phyloP scores from a whole-genome alignment of 2,329 filamentous ascomycete species.

The Penicillium sp. region DNA sequence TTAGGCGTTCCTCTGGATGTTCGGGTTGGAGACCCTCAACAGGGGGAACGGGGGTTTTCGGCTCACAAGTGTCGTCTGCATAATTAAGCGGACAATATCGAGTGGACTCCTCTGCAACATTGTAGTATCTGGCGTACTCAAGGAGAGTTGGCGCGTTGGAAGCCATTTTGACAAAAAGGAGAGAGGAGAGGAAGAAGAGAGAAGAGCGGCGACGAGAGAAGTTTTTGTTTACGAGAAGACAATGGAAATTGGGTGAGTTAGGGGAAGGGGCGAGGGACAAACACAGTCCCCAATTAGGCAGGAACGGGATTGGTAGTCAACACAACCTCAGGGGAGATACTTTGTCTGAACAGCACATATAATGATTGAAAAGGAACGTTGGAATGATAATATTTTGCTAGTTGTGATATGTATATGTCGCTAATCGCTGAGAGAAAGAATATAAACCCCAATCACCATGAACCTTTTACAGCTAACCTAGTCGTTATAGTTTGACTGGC shows the following conservation, averaged over 20 bases:
- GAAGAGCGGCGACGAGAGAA: background rate
- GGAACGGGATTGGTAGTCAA: background rate
- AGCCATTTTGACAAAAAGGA: background rate
- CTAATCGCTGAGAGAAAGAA: constrained; percentile 6
- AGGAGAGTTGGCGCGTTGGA: background rate
- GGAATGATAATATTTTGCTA: background rate
- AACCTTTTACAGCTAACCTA: constrained; percentile 17
- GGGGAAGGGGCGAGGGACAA: background rate
- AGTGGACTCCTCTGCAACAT: background rate
- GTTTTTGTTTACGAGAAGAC: background rate
- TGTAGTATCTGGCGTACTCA: background rate
- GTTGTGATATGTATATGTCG: background rate
- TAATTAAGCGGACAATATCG: background rate
- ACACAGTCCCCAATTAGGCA: background rate
- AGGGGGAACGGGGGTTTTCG: background rate
- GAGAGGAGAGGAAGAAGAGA: too few species aligned
- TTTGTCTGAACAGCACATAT: background rate
- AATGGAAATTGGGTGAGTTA: background rate
- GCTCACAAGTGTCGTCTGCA: background rate
- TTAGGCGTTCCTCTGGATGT: background rate
- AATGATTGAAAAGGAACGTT: background rate
- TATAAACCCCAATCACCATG: background rate
- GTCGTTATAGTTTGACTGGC: constrained; percentile 59
- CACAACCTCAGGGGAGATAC: background rate
- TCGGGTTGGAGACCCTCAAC: background rate